phyloP scores from a whole-genome alignment of 495 filamentous ascomycete species.

The Chaetomium cochliodes region DNA sequence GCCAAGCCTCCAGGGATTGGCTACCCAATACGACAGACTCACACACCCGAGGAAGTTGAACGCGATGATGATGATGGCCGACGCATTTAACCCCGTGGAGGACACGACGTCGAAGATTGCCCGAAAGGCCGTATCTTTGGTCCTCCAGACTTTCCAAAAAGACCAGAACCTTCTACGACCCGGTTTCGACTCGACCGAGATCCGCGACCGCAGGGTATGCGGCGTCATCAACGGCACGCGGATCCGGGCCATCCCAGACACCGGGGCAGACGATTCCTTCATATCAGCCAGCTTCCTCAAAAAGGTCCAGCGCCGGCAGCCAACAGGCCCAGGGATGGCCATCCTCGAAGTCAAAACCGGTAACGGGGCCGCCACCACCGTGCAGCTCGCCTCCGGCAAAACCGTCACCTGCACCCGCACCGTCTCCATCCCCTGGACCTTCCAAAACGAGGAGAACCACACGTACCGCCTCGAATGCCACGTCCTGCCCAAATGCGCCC shows the following conservation, averaged over 20 bases:
- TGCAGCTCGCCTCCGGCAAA: conserved; percentile 1
- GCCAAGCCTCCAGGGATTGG: conserved; percentile 54
- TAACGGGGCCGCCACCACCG: neutral
- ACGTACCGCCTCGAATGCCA: neutral
- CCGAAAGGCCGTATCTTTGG: too few species aligned
- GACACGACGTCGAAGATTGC: too few species aligned
- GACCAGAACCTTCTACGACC: too few species aligned
- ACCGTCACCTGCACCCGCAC: neutral
- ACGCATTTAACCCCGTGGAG: too few species aligned
- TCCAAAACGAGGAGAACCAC: neutral
- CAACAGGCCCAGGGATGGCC: too few species aligned
- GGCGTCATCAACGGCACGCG: neutral
- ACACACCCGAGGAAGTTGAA: too few species aligned
- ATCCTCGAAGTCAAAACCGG: neutral
- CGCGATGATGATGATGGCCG: too few species aligned
- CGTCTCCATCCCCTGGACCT: neutral
- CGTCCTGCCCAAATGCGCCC: neutral
- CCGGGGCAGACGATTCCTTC: conserved; percentile 3
- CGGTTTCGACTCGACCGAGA: neutral
- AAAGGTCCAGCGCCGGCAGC: neutral
- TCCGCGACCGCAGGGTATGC: neutral
- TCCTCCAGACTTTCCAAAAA: too few species aligned
- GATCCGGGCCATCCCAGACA: conserved; percentile 1
- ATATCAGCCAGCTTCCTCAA: neutral
- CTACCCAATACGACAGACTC: conserved; percentile 74